Evolutionary conservation across 2,329 filamentous ascomycete species (phyloP).

Genomic region (Fusarium sp.): DNA sequence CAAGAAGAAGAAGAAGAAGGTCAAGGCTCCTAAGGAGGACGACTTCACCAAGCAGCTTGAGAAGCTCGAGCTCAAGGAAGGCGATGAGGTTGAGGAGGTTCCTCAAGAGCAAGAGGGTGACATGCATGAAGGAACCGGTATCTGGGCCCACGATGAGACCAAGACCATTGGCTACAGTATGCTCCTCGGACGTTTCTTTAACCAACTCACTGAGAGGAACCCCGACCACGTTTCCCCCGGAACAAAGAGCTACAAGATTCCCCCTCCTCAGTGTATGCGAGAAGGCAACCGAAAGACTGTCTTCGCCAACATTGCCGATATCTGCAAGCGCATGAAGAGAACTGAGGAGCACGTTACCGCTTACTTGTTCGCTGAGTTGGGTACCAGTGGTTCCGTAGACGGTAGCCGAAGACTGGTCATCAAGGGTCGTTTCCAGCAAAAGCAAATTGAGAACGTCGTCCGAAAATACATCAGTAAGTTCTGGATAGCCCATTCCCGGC

Average conservation of each 20-base stretch:
- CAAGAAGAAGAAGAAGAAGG: constrained; percentile 84
- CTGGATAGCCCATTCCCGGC: neutral
- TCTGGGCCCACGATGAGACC: constrained; percentile 87
- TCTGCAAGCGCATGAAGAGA: constrained; percentile 99
- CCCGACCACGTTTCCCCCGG: constrained; percentile 92
- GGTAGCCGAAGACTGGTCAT: constrained; percentile 94
- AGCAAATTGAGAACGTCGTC: constrained; percentile 97
- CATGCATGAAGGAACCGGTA: constrained; percentile 87
- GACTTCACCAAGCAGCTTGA: constrained; percentile 72
- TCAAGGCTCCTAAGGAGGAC: constrained; percentile 69
- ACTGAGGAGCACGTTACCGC: constrained; percentile 97
- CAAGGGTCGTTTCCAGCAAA: constrained; percentile 99
- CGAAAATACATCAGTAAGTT: constrained; percentile 91
- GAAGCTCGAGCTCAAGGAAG: constrained; percentile 75
- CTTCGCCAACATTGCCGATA: constrained; percentile 98
- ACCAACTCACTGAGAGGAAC: constrained; percentile 93
- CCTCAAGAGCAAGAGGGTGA: constrained; percentile 75
- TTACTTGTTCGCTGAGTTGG: constrained; percentile 97
- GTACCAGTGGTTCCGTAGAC: constrained; percentile 95
- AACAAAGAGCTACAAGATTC: constrained; percentile 98
- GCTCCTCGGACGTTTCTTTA: constrained; percentile 93
- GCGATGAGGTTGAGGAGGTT: constrained; percentile 66
- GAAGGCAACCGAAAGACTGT: constrained; percentile 99
- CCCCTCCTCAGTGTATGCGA: constrained; percentile 96
- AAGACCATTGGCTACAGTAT: constrained; percentile 85